Conservation (phyloP, 805 yeast species). For the Yarrowia phangngaensis region DNA sequence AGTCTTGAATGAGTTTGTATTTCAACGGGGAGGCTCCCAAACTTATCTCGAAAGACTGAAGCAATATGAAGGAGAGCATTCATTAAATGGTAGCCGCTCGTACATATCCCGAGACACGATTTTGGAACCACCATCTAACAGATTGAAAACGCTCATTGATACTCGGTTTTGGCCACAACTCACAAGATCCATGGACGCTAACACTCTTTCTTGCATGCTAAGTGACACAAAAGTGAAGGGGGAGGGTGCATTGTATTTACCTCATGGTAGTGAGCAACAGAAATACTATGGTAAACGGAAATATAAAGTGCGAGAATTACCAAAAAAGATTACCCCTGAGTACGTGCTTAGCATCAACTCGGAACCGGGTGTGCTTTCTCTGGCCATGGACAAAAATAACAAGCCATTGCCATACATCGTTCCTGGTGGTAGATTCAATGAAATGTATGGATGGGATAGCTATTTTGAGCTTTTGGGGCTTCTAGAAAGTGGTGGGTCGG, state of each 20-base stretch:
- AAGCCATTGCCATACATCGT: constrained; percentile 81
- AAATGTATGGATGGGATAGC: constrained; percentile 97
- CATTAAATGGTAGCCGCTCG: not conserved
- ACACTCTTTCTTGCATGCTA: constrained; percentile 65
- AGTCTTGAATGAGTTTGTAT: constrained; percentile 79
- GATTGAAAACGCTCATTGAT: constrained; percentile 68
- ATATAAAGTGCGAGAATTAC: constrained; percentile 74
- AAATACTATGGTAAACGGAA: constrained; percentile 57
- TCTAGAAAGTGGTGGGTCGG: constrained; percentile 52
- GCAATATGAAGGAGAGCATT: not conserved
- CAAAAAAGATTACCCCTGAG: constrained; percentile 68
- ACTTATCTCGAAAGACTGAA: constrained; percentile 32
- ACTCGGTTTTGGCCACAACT: constrained; percentile 77
- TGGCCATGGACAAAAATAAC: constrained; percentile 58
- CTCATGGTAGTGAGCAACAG: constrained; percentile 66
- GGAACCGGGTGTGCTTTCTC: constrained; percentile 79
- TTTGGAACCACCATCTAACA: constrained; percentile 75
- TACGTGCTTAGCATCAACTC: constrained; percentile 71
- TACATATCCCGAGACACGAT: not conserved
- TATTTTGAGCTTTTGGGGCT: constrained; percentile 87
- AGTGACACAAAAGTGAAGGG: constrained; percentile 70
- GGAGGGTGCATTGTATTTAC: constrained; percentile 74
- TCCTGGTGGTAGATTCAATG: constrained; percentile 97
- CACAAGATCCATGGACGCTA: constrained; percentile 64
- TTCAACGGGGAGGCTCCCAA: constrained; percentile 64